Percentiles rank a stretch among this genome's conserved stretches.
phyloP scores from a whole-genome alignment of 805 yeast species.

The Scheffersomyces spartinae region DNA sequence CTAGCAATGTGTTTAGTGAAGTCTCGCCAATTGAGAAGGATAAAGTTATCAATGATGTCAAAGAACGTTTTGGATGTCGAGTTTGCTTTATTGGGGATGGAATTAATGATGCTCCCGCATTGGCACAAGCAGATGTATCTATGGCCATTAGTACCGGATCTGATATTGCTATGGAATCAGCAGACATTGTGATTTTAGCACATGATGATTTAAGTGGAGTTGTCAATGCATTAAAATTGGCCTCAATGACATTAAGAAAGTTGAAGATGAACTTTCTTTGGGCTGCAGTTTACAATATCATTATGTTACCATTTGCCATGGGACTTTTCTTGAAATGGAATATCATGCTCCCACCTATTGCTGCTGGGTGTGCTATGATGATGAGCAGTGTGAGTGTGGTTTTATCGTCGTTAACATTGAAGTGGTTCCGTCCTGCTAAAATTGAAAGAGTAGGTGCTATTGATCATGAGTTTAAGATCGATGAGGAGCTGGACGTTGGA shows the following conservation, averaged over 20 bases:
- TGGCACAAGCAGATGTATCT: slow-evolving; percentile 81
- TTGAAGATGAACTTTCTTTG: slow-evolving; percentile 77
- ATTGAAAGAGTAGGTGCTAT: too few relatives aligned
- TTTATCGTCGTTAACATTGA: slow-evolving; percentile 60
- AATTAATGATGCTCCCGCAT: slow-evolving; percentile 94
- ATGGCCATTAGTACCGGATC: slow-evolving; percentile 89
- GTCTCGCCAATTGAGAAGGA: slow-evolving; percentile 73
- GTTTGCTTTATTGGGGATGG: slow-evolving; percentile 97
- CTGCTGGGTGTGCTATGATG: slow-evolving; percentile 92
- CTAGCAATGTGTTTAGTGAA: slow-evolving; percentile 57
- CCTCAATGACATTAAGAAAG: slow-evolving; percentile 56
- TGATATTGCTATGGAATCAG: slow-evolving; percentile 95
- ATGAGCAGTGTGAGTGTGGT: slow-evolving; percentile 86
- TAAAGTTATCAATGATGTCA: slow-evolving; percentile 47
- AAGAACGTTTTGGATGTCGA: slow-evolving; percentile 25
- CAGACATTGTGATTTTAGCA: slow-evolving; percentile 73
- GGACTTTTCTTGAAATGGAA: slow-evolving; percentile 76
- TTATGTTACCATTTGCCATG: slow-evolving; percentile 91
- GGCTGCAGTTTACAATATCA: slow-evolving; percentile 74
- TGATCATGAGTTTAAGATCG: slow-evolving; percentile 3
- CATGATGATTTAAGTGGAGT: slow-evolving; percentile 35
- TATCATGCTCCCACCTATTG: slow-evolving; percentile 69
- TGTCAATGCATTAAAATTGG: slow-evolving; percentile 52
- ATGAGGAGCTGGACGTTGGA: too few relatives aligned
- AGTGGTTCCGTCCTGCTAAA: slow-evolving; percentile 42